Percentiles rank a stretch among this genome's conserved stretches.
These are phyloP conservation scores for Porodaedalea pini DNA, from an alignment of 1,284 basidiomycete genomes.

Conservation along the genomic window DNA sequence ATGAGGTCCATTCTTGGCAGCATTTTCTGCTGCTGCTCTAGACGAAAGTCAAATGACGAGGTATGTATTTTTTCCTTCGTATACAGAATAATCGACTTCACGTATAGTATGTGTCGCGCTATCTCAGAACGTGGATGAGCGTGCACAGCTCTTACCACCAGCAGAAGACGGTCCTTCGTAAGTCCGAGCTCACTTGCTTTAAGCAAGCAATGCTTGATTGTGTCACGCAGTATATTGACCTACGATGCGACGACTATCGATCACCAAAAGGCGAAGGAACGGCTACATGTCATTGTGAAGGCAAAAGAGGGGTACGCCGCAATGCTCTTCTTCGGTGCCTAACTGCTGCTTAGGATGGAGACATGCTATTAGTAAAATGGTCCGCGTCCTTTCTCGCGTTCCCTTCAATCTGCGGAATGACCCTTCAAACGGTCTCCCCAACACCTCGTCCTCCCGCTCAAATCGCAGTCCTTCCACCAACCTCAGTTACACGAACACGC, in stretches of 20 bases:
- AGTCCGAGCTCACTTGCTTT: neutral
- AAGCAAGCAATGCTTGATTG: neutral
- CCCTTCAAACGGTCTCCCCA: conserved; percentile 1
- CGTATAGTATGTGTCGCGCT: neutral
- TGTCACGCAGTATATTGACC: neutral
- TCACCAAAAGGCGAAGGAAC: conserved; percentile 18
- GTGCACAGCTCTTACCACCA: neutral
- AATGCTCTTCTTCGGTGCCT: neutral
- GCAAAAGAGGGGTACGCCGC: conserved; percentile 19
- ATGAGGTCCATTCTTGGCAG: conserved; percentile 9
- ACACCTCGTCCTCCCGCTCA: conserved; percentile 19
- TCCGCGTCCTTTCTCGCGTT: conserved; percentile 16
- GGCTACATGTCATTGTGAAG: conserved; percentile 17
- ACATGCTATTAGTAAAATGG: conserved; percentile 16
- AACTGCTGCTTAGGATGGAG: neutral
- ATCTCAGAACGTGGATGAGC: conserved; percentile 9
- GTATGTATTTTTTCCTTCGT: neutral
- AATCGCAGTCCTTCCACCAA: conserved; percentile 20
- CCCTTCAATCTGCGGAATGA: conserved; percentile 20
- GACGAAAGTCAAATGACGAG: neutral
- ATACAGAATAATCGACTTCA: neutral
- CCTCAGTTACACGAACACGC: neutral
- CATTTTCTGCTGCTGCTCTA: conserved; percentile 15
- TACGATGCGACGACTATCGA: conserved; percentile 18
- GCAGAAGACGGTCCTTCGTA: conserved; percentile 12